Conservation (phyloP, 305 asterid genomes). For the Fraxinus velutina region DNA sequence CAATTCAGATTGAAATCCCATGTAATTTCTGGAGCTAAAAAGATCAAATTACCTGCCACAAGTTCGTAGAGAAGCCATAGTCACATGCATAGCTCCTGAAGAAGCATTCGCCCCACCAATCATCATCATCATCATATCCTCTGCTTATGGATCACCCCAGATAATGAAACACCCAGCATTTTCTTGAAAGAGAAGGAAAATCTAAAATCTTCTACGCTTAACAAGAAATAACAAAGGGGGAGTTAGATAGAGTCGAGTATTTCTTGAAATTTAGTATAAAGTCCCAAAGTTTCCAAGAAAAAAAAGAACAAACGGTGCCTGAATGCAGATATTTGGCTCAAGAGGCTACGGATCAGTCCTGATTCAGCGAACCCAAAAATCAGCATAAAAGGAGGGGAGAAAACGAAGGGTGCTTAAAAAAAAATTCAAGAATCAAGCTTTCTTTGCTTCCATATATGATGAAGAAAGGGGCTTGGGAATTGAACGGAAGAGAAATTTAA, state of each 20-base stretch:
- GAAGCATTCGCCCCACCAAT: conserved; percentile 32
- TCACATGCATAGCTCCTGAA: conserved; percentile 31
- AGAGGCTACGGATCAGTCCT: conserved; percentile 28
- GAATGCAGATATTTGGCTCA: conserved; percentile 22
- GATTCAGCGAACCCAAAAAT: conserved; percentile 24
- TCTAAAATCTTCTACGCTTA: conserved; percentile 27
- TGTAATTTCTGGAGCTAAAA: conserved; percentile 1
- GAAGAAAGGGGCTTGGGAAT: conserved; percentile 29
- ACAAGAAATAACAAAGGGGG: conserved; percentile 18
- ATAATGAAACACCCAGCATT: conserved; percentile 50
- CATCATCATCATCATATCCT: conserved; percentile 25
- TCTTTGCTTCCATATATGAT: conserved; percentile 21
- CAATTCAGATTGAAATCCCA: conserved; percentile 10
- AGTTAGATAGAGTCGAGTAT: conserved; percentile 22
- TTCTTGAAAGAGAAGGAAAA: conserved; percentile 22
- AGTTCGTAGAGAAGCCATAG: conserved; percentile 29
- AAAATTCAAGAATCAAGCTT: conserved; percentile 37
- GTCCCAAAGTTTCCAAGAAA: conserved; percentile 24
- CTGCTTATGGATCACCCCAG: conserved; percentile 40
- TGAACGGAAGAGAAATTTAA: conserved; percentile 28
- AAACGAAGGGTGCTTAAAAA: conserved; percentile 8
- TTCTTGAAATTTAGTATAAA: conserved; percentile 26
- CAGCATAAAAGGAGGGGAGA: conserved; percentile 17
- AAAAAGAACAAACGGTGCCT: conserved; percentile 28
- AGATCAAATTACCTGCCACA: conserved; percentile 32